These are phyloP conservation scores for Stephania yunnanensis DNA, from an alignment of 164 flowering plant species.

Conservation along the genomic window DNA sequence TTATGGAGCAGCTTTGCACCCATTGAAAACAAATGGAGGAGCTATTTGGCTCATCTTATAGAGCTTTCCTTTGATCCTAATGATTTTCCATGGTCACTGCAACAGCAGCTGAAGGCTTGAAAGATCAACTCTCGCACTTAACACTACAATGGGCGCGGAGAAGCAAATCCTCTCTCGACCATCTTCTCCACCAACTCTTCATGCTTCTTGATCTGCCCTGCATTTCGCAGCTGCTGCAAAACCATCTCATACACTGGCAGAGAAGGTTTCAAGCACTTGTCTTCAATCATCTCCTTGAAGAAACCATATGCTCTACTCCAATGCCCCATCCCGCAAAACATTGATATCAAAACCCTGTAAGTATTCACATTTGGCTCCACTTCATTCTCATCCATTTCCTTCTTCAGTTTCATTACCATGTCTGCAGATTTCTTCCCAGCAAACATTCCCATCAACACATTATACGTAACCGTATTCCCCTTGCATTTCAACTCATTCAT, in stretches of 20 bases:
- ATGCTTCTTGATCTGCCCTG: conserved; percentile 84
- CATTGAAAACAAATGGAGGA: too few relatives aligned
- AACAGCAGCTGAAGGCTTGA: too few relatives aligned
- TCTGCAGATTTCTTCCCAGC: conserved; percentile 63
- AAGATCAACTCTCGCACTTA: background rate
- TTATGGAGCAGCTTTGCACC: too few relatives aligned
- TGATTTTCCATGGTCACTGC: too few relatives aligned
- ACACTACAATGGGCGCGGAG: conserved; percentile 52
- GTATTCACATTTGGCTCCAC: conserved; percentile 87
- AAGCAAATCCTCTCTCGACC: conserved; percentile 68
- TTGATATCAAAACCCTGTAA: conserved; percentile 51
- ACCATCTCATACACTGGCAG: conserved; percentile 58
- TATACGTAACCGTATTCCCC: conserved; percentile 73
- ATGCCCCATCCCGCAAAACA: conserved; percentile 79
- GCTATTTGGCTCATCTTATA: too few relatives aligned
- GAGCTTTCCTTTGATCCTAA: too few relatives aligned
- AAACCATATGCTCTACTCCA: conserved; percentile 72
- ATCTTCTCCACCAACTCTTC: conserved; percentile 92
- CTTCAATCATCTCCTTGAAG: conserved; percentile 87
- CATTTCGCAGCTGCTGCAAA: conserved; percentile 59
- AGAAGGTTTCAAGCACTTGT: conserved; percentile 69
- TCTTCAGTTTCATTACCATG: conserved; percentile 80
- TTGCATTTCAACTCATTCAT: conserved; percentile 71
- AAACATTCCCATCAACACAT: conserved; percentile 81
- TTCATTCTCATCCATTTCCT: conserved; percentile 72